A percentile compares a stretch with the other conserved stretches of the same genome.
These are phyloP conservation scores for Gossypium rotundifolium DNA, from an alignment of 345 rosid genomes.

Conservation along the genomic window DNA sequence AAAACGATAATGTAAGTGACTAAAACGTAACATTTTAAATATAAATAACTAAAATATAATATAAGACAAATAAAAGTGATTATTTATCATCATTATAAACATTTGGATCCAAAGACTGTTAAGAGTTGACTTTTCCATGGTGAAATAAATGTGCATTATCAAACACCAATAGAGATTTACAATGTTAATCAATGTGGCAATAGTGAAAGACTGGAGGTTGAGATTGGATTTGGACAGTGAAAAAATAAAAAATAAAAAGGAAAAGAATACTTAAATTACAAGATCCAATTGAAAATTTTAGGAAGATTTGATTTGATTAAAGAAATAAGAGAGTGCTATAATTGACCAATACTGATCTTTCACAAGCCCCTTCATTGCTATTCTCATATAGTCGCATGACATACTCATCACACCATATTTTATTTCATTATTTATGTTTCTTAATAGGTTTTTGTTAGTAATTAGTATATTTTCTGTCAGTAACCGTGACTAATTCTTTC, in stretches of 20 bases:
- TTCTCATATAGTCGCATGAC: not conserved
- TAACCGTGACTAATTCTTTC: rapidly evolving
- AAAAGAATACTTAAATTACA: not conserved
- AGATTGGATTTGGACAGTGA: not conserved
- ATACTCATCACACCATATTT: not conserved
- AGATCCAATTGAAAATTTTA: not conserved
- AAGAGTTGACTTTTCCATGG: not conserved
- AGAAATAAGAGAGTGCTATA: not conserved
- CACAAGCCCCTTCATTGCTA: not conserved
- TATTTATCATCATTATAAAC: too few relatives aligned
- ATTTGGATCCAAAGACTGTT: not conserved
- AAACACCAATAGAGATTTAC: not conserved
- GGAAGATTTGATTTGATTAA: not conserved
- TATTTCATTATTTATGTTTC: not conserved
- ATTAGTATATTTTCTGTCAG: too few relatives aligned
- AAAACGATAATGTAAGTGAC: too few relatives aligned
- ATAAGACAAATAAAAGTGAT: rapidly evolving
- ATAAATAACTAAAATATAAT: too few relatives aligned
- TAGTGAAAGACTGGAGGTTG: not conserved
- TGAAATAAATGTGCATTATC: not conserved
- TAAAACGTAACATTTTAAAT: too few relatives aligned
- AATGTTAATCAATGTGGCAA: not conserved
- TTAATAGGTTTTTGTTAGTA: too few relatives aligned
- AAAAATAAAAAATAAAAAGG: not conserved
- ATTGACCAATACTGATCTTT: not conserved